Base-by-base conservation (phyloP, 2,329 filamentous ascomycete species). In the Colletotrichum higginsianum region DNA sequence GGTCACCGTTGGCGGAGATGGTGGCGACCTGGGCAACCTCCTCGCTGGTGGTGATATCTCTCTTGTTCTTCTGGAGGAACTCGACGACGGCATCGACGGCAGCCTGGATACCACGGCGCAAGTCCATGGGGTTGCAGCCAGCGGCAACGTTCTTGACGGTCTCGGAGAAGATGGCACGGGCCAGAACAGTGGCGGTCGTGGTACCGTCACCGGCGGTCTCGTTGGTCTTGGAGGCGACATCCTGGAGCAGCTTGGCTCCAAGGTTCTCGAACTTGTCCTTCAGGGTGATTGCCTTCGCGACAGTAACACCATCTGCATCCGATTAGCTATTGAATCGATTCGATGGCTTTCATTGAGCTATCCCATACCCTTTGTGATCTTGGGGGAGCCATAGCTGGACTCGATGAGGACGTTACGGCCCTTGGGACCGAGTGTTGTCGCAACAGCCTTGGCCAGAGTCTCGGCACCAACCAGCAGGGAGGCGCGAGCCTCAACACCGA, bases 211-310 rank as follows among this genome's bases (percentile, higher is more conserved):
- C 96, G 77, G 96, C 96, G 78, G 95, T 92, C 87, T 99, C 96
- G 89, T 99, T 99, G 82, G 96, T 99, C 92, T 99, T 99, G 81
- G 94, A 96, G 79, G 96, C 96, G 77, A 99, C 96, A 85, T 99
- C 96, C 87, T 98, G 95, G 78, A 99, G 91, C 77, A 99, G 91
- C 81, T 94, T 93, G 80, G 96, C 96, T 83, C 96, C 96, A 78
- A 99, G 94, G 89, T 99, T 99, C 88, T 99, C 96, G 85, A 98
- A 99, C 87, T 98, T 98, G 90, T 99, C 96, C 89, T 99, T 92
- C 76, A 99, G 91, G 75, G 90, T 91, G 80, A 99, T 93, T 75
- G 96, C 95, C 86, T 93, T 96, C 78, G 94, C 94, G 78, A 96
- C 94, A 78, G 93, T 95, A 57, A 96, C 94, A 91, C 94, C 94